phyloP scores from a whole-genome alignment of 176 grass and related monocot species.

The Eleusine coracana region DNA sequence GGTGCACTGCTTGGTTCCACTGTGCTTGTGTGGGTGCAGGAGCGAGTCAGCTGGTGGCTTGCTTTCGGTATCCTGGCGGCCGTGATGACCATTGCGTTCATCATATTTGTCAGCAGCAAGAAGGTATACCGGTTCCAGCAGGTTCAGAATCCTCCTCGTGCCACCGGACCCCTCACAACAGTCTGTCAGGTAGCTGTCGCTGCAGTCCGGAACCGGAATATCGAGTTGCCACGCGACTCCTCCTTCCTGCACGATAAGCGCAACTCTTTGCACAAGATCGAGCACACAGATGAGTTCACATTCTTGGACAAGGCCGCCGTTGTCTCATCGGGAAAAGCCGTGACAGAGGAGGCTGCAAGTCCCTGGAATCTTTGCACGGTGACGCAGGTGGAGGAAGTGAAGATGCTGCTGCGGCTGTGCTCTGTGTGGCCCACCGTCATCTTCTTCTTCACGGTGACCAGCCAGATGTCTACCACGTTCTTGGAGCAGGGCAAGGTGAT shows the following conservation, averaged over 20 bases:
- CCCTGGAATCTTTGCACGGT: conserved; percentile 61
- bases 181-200: conserved; percentile 32
- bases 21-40: conserved; percentile 43
- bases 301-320: conserved; percentile 50
- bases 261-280: not conserved
- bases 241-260: conserved; percentile 6
- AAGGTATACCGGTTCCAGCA: conserved; percentile 17
- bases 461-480: not conserved
- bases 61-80: conserved; percentile 31
- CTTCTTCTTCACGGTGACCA: conserved; percentile 26
- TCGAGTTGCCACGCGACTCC: not conserved
- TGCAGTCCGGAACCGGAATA: conserved; percentile 15
- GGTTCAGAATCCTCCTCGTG: not conserved
- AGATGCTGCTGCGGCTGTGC: conserved; percentile 67
- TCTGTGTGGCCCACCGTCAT: conserved; percentile 31
- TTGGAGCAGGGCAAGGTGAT: conserved; percentile 36
- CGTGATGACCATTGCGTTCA: conserved; percentile 9
- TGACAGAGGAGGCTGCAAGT: not conserved
- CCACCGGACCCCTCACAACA: conserved; percentile 24
- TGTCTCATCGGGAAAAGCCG: not conserved
- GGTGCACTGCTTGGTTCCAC: conserved; percentile 11
- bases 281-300: not conserved
- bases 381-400: conserved; percentile 93
- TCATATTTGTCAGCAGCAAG: conserved; percentile 4
- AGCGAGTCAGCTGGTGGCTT: conserved; percentile 30